Percentiles rank a stretch among this genome's conserved stretches.
Evolutionary conservation across 768 basidiomycete genomes (phyloP).

Genomic region (Lepiota brunneoincarnata): DNA sequence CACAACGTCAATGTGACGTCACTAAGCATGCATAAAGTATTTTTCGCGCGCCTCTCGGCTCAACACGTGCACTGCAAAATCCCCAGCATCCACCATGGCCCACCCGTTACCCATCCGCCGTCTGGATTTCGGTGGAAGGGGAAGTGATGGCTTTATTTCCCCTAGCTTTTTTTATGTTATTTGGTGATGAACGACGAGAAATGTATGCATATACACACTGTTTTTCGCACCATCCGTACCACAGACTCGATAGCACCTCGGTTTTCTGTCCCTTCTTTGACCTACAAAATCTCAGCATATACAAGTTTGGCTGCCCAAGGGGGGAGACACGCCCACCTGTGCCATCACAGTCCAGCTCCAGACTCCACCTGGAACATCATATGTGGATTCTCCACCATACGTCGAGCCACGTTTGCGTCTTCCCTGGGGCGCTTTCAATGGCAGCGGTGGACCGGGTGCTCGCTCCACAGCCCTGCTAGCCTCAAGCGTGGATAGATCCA

Average conservation of each 20-base stretch:
- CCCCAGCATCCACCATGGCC: conserved; percentile 82
- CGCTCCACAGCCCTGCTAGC: conserved; percentile 51
- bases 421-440: conserved; percentile 56
- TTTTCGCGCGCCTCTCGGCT: conserved; percentile 63
- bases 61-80: conserved; percentile 77
- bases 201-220: conserved; percentile 40
- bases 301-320: background rate
- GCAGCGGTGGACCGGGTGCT: conserved; percentile 59
- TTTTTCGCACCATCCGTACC: conserved; percentile 65
- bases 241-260: conserved; percentile 77
- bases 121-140: conserved; percentile 62
- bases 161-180: conserved; percentile 44
- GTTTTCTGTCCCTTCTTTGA: conserved; percentile 83
- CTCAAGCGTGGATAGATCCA: conserved; percentile 58
- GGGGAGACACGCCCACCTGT: conserved; percentile 43
- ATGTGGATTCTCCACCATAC: conserved; percentile 59
- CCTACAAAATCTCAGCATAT: conserved; percentile 35
- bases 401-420: conserved; percentile 64
- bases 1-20: background rate
- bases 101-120: conserved; percentile 66
- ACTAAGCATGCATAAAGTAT: conserved; percentile 47
- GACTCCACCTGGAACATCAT: conserved; percentile 48
- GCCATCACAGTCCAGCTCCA: conserved; percentile 79
- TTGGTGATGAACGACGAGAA: background rate
- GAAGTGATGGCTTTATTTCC: conserved; percentile 51